phyloP scores from a whole-genome alignment of 1,284 basidiomycete species.

The Volvariella volvacea region DNA sequence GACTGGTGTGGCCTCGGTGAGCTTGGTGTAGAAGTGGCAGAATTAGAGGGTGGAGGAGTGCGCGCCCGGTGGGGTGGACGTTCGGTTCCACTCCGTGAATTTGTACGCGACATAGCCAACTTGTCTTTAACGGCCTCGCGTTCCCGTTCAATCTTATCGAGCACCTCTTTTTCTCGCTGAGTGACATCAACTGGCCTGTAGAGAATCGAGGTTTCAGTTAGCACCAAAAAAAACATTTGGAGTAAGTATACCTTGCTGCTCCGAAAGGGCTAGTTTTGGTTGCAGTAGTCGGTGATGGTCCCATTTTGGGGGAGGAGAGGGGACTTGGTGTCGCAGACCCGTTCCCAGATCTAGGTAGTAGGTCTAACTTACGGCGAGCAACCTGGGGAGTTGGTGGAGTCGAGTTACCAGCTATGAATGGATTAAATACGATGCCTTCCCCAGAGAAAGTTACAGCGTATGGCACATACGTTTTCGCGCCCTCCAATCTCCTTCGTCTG shows the following conservation, averaged over 20 bases:
- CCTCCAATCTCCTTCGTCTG: conserved; percentile 63
- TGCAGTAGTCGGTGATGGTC: conserved; percentile 37
- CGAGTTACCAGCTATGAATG: conserved; percentile 53
- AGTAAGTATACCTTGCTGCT: conserved; percentile 61
- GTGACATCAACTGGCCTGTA: conserved; percentile 80
- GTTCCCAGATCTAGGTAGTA: conserved; percentile 68
- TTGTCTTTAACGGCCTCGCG: conserved; percentile 50
- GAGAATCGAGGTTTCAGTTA: neutral
- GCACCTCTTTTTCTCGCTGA: conserved; percentile 68
- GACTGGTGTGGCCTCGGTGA: conserved; percentile 17
- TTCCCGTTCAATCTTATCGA: conserved; percentile 64
- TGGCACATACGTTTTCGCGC: conserved; percentile 54
- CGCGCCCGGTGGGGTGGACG: conserved; percentile 31
- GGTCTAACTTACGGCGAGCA: conserved; percentile 72
- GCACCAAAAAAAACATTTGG: conserved; percentile 2
- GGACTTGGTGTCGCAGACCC: conserved; percentile 62
- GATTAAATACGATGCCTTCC: conserved; percentile 9
- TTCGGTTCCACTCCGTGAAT: conserved; percentile 55
- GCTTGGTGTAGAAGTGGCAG: conserved; percentile 24
- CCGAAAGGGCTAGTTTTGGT: conserved; percentile 78
- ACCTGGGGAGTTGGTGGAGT: conserved; percentile 77
- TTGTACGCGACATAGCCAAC: conserved; percentile 66
- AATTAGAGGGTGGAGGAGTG: conserved; percentile 30
- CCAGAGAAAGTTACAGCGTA: conserved; percentile 17
- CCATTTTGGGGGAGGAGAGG: conserved; percentile 68